Percentiles rank a stretch among this genome's conserved stretches.
Conservation (phyloP, 495 filamentous ascomycete species). For the Aspergillus leporis region DNA sequence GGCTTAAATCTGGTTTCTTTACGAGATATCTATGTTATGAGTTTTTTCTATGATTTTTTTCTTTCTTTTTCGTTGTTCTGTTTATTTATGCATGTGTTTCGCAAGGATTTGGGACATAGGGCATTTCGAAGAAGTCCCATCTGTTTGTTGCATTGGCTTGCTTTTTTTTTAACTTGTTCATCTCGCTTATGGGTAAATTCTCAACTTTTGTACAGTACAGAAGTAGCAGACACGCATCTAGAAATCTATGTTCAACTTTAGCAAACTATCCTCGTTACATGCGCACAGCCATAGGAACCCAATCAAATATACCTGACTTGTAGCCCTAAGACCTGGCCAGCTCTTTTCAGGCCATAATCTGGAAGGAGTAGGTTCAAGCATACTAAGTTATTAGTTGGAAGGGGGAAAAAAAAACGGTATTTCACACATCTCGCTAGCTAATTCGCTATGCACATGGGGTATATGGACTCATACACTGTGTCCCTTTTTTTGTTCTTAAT, state of each 20-base stretch:
- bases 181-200: conserved; percentile 6
- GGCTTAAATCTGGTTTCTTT: conserved; percentile 1
- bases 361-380: no score
- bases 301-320: neutral
- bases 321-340: neutral
- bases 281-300: neutral
- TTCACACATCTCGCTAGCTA: neutral
- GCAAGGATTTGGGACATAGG: neutral
- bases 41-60: conserved; percentile 11
- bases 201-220: neutral
- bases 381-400: neutral
- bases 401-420: neutral
- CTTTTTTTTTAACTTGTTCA: neutral
- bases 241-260: neutral
- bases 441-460: conserved; percentile 4
- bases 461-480: neutral
- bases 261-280: neutral
- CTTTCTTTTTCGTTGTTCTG: conserved; percentile 10
- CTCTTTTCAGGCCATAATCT: no score
- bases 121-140: neutral
- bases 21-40: neutral
- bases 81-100: conserved; percentile 7
- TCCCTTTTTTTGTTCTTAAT: neutral
- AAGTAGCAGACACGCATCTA: neutral
- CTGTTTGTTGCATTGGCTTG: neutral